Conservation (phyloP, 306 rosid genomes). For the Parietaria judaica region DNA sequence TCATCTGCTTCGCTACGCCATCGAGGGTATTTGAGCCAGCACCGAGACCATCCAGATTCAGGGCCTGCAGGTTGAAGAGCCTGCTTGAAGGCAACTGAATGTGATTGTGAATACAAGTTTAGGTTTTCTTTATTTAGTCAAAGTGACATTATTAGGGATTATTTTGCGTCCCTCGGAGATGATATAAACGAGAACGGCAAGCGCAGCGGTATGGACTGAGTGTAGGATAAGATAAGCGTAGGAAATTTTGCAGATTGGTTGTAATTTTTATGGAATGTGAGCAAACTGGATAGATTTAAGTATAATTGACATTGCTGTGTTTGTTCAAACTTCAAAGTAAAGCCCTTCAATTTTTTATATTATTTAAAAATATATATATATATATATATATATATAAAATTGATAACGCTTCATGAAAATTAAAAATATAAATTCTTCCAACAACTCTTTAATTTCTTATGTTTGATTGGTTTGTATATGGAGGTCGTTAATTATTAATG, state of each 20-base stretch:
- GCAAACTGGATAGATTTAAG: no score
- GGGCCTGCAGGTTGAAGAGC: slow-evolving; percentile 47
- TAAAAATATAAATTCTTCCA: no score
- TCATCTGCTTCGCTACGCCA: slow-evolving; percentile 59
- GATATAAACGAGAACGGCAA: slow-evolving; percentile 36
- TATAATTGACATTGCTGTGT: no score
- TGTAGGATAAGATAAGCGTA: slow-evolving; percentile 23
- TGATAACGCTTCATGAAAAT: no score
- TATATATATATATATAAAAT: no score
- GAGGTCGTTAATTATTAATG: no score
- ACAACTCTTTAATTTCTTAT: no score
- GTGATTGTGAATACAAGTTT: slow-evolving; percentile 24
- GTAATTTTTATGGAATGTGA: background rate
- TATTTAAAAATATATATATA: no score
- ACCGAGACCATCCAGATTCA: slow-evolving; percentile 46
- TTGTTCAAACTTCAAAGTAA: no score
- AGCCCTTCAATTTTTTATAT: no score
- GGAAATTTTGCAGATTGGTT: background rate
- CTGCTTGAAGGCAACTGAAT: slow-evolving; percentile 48
- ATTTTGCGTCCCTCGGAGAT: slow-evolving; percentile 52
- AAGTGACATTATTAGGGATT: background rate
- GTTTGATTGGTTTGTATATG: no score
- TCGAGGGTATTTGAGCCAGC: slow-evolving; percentile 31
- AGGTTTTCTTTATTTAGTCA: slow-evolving; percentile 11
- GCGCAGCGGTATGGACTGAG: slow-evolving; percentile 56